Base-by-base conservation (phyloP, 2,329 filamentous ascomycete genomes). In the Diplocarpon mali region DNA sequence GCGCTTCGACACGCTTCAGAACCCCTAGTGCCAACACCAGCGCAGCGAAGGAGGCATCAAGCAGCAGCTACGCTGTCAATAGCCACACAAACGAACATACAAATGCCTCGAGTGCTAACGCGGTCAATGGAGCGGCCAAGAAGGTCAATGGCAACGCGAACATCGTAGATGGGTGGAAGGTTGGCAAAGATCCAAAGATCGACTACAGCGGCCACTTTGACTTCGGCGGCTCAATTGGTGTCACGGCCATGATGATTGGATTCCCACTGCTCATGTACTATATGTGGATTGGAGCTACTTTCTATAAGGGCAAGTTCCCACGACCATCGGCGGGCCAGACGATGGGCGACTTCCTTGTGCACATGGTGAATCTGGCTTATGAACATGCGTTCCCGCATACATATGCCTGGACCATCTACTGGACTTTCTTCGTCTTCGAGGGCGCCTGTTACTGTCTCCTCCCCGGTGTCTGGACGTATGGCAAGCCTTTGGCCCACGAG, bases 181-280 rank as follows among this genome's bases (percentile, higher is more conserved):
- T 72, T 16, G 76, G 75, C 37, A 68, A 70, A 56, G 76, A 83
- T 56, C 75, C 72, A 57, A 80, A 73, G 63, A 55, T 82, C 46
- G 79, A 83, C 65, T 68, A 73, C 58, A 79, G 76, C 1, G 76
- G 73, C 51, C 69, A 75, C 51, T 75, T 77, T 55, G 93, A 98
- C 62, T 98, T 96, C 61, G 90, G 90, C 52, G 92, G 92, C 47
- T 80, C 85, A 2, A 62, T 74, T n/a, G 90, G 92, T 44, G 83
- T 89, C 35, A 67, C 75, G 13, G 70, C 76, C 54, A 88, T 95
- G 77, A 96, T 96, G 87, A 73, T 88, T 51, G 78, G 83, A 37
- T 98, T 96, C 66, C 92, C 92, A n/a, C 51, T 81, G 31, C 75
- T 98, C 57, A 96, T 96, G 90, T 95, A 86, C 75, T 96, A 95